Base-by-base conservation (phyloP, 2,329 filamentous ascomycete genomes). In the Ophiostoma sp. region DNA sequence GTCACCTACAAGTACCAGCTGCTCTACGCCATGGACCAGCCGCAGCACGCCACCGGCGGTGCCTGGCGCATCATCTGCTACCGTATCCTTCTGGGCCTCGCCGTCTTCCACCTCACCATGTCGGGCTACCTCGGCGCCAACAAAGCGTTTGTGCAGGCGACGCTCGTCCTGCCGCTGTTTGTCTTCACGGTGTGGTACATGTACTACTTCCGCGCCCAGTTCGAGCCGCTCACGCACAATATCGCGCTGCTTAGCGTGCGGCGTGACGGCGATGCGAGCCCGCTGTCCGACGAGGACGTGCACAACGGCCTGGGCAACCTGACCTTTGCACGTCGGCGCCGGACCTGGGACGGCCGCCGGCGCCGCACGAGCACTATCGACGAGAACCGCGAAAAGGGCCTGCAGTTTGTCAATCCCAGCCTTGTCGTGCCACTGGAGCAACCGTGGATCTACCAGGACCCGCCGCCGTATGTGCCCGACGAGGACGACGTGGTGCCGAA, bases 51-150 rank as follows among this genome's bases (percentile, higher is more conserved):
- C 20, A 98, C 94, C 0, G 96, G 96, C 27, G 89, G 90, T 72
- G 93, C 94, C 4, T 99, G 95, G 95, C 90, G 91, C 67, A 96
- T 99, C 86, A 97, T 99, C 73, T 97, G 93, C 80, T 93, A 95
- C 77, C 91, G 95, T 48, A 86, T 97, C 71, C 87, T 98, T 70
- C 82, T 97, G 33, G 95, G 95, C 0, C 81, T 97, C 11, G 81
- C 96, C 2, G 87, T 98, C 60, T 97, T 97, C 76, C 93, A 99
- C 79, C 80, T 96, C 31, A 93, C 95, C 66, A 95, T 97, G 85
- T 90, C 92, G 31, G 94, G 94, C 3, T 89, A 94, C 73, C 85
- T 99, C 70, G 92, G 92, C 1, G 81, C 95, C 36, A 86, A 89
- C 70, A 82, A 85, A 67, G 93, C 92, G 0, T 91, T 93, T 75